Conservation (phyloP, 2,329 filamentous ascomycete species). For the Geosmithia morbida region DNA sequence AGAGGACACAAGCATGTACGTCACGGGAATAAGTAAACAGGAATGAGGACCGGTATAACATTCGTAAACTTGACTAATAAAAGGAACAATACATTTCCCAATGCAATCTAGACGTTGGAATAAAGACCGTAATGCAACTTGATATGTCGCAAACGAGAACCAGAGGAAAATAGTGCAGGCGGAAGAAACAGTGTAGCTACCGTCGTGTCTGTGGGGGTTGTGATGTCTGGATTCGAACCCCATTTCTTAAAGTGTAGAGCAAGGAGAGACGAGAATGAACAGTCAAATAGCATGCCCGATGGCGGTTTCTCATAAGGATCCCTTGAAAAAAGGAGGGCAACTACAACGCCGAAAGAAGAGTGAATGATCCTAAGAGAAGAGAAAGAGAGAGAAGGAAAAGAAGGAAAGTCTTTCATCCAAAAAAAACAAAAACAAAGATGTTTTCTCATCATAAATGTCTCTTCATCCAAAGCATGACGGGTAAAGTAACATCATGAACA, state of each 20-base stretch:
- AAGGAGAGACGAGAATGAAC: no score
- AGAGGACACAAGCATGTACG: no score
- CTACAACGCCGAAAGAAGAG: neutral
- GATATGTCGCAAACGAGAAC: neutral
- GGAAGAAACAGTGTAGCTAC: neutral
- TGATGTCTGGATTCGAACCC: neutral
- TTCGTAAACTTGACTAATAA: neutral
- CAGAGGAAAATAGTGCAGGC: neutral
- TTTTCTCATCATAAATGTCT: no score
- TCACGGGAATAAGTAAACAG: no score
- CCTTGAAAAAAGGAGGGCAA: no score
- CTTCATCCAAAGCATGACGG: neutral
- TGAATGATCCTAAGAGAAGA: neutral
- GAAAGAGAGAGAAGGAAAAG: neutral
- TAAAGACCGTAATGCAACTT: neutral
- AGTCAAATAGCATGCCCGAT: neutral
- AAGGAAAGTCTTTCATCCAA: neutral
- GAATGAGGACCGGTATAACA: neutral
- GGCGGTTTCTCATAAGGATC: neutral
- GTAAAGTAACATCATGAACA: neutral
- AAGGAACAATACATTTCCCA: neutral
- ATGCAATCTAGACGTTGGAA: neutral
- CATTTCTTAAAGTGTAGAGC: neutral
- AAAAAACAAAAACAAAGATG: no score
- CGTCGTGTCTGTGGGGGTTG: neutral